These are phyloP conservation scores for Xerocomus spinulosus DNA, from an alignment of 768 basidiomycete species.

Conservation along the genomic window DNA sequence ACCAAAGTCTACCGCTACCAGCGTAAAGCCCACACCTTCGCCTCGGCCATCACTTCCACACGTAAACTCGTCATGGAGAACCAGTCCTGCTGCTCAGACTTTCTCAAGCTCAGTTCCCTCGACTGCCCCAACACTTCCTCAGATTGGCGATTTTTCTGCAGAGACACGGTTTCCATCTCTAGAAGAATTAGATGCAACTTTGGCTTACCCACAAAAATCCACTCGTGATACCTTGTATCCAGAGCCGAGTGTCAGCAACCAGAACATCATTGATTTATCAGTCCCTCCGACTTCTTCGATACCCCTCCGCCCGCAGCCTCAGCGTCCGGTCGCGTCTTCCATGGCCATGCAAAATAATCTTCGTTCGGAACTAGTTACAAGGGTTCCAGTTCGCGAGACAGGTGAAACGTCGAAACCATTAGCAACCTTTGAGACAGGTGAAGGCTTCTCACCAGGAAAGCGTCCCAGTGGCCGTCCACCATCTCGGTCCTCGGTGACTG, in stretches of 20 bases:
- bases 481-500: conserved; percentile 43
- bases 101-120: conserved; percentile 36
- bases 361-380: conserved; percentile 56
- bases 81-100: conserved; percentile 13
- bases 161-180: conserved; percentile 85
- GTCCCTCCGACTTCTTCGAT: conserved; percentile 20
- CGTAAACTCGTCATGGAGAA: conserved; percentile 17
- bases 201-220: conserved; percentile 30
- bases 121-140: conserved; percentile 30
- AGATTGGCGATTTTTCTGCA: conserved; percentile 41
- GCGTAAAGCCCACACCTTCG: conserved; percentile 25
- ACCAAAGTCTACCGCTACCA: conserved; percentile 16
- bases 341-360: conserved; percentile 34
- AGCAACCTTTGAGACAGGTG: conserved; percentile 15
- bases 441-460: conserved; percentile 11
- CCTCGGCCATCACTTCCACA: conserved; percentile 25
- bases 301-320: conserved; percentile 20
- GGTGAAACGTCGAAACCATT: conserved; percentile 7
- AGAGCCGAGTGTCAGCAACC: conserved; percentile 10
- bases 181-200: conserved; percentile 71
- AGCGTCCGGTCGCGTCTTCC: conserved; percentile 13
- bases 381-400: conserved; percentile 46
- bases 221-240: conserved; percentile 14
- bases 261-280: conserved; percentile 21
- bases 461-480: conserved; percentile 18